Evolutionary conservation across 805 yeast species (phyloP).

Genomic region (Kazachstania bromeliacearum): DNA sequence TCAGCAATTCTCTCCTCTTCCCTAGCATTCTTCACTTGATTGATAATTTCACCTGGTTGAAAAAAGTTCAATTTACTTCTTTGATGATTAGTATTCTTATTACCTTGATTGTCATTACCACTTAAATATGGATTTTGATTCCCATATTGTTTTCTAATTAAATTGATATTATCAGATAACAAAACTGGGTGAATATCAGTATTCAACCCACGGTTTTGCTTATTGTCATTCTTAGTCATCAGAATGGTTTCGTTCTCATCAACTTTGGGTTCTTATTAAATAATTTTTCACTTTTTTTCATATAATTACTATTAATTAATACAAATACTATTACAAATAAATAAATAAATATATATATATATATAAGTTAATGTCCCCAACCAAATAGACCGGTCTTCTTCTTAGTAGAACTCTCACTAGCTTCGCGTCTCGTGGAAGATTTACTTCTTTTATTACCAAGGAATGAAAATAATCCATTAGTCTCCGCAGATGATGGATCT

Average conservation of each 20-base stretch:
- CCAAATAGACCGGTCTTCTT: slow-evolving; percentile 2
- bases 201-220: slow-evolving; percentile 16
- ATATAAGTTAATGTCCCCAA: not conserved
- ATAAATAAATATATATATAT: not conserved
- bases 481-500: not conserved
- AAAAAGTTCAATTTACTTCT: slow-evolving; percentile 33
- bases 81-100: no score
- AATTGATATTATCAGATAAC: slow-evolving; percentile 22
- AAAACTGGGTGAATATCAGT: slow-evolving; percentile 26
- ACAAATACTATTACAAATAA: not conserved
- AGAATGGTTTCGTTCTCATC: not conserved
- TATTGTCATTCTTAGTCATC: not conserved
- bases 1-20: slow-evolving; percentile 2
- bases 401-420: no score
- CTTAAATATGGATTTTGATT: slow-evolving; percentile 25
- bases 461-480: slow-evolving; percentile 5
- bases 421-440: no score
- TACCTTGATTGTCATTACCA: not conserved
- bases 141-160: slow-evolving; percentile 15
- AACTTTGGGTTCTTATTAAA: not conserved
- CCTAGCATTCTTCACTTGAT: slow-evolving; percentile 12
- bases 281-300: not conserved
- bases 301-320: no score
- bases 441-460: slow-evolving; percentile 2
- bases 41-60: slow-evolving; percentile 42